These are phyloP conservation scores for Fusarium sp. DNA, from an alignment of 2,329 filamentous ascomycete species.

Conservation along the genomic window DNA sequence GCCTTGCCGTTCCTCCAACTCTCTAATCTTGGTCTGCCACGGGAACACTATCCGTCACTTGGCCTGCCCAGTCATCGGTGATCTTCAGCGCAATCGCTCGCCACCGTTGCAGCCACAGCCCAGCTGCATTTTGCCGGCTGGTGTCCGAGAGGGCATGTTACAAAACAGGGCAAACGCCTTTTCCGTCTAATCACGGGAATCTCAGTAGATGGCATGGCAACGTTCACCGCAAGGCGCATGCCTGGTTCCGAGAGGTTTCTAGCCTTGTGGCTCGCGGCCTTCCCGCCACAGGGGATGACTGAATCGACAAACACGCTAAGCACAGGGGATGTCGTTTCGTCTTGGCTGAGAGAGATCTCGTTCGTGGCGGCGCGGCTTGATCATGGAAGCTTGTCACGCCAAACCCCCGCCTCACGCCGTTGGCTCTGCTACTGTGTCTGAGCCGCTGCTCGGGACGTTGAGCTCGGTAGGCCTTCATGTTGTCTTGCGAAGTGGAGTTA, in stretches of 20 bases:
- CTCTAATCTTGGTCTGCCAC: slow-evolving; percentile 31
- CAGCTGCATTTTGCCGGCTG: not conserved
- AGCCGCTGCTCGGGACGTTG: not conserved
- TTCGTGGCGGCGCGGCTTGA: slow-evolving; percentile 32
- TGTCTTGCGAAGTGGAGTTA: slow-evolving; percentile 18
- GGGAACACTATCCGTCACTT: slow-evolving; percentile 33
- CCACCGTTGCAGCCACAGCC: slow-evolving; percentile 43
- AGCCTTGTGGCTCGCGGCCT: slow-evolving; percentile 22
- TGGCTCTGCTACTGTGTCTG: slow-evolving; percentile 7
- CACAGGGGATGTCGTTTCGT: slow-evolving; percentile 25
- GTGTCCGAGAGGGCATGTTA: slow-evolving; percentile 6
- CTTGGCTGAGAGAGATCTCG: slow-evolving; percentile 34
- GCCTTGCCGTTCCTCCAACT: slow-evolving; percentile 40
- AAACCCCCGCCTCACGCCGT: slow-evolving; percentile 30
- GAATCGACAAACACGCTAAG: slow-evolving; percentile 17
- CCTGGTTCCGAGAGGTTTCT: not conserved
- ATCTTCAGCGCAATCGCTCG: slow-evolving; percentile 31
- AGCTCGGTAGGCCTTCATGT: not conserved
- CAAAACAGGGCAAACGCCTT: slow-evolving; percentile 30
- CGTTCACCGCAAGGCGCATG: slow-evolving; percentile 16
- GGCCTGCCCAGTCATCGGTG: slow-evolving; percentile 19
- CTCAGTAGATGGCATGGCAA: not conserved
- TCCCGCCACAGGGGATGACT: slow-evolving; percentile 22
- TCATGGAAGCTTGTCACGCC: slow-evolving; percentile 30
- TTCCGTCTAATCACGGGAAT: slow-evolving; percentile 26